A percentile compares a stretch with the other conserved stretches of the same genome.
Evolutionary conservation across 768 basidiomycete genomes (phyloP).

Genomic region (Tephrocybe sp.): DNA sequence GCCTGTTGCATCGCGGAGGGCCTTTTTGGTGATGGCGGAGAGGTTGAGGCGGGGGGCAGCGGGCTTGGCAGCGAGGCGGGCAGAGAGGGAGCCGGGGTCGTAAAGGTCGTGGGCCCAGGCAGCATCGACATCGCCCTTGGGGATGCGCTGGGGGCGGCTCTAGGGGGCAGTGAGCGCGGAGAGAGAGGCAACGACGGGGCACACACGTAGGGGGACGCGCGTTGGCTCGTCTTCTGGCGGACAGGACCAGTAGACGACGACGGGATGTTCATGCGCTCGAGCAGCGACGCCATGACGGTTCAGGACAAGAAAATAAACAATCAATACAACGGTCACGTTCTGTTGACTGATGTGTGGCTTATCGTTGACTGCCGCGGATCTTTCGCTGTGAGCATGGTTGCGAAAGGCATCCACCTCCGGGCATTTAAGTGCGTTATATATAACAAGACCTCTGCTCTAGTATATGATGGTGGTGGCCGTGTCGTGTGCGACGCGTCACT

Average conservation of each 20-base stretch:
- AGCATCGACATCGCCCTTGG: constrained; percentile 66
- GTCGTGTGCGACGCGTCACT: no score
- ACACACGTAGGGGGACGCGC: constrained; percentile 55
- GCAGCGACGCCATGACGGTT: constrained; percentile 51
- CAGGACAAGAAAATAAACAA: constrained; percentile 21
- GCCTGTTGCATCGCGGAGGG: constrained; percentile 60
- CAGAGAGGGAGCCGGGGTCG: constrained; percentile 59
- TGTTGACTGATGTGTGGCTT: no score
- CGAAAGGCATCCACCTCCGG: no score
- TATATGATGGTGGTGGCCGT: no score
- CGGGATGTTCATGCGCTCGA: constrained; percentile 56
- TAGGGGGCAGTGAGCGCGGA: constrained; percentile 27
- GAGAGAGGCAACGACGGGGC: constrained; percentile 19
- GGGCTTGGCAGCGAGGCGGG: constrained; percentile 50
- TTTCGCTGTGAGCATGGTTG: no score
- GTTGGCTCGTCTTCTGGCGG: constrained; percentile 37
- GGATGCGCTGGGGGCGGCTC: constrained; percentile 51
- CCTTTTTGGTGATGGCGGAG: constrained; percentile 54
- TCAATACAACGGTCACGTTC: neutral
- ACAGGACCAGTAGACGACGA: constrained; percentile 44
- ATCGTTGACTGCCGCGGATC: no score
- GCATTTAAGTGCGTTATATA: no score
- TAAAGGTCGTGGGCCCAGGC: constrained; percentile 75
- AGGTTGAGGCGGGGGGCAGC: constrained; percentile 50
- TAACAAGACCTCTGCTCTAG: no score